Conservation (phyloP, 495 filamentous ascomycete genomes). For the Sphaerosporella brunnea region DNA sequence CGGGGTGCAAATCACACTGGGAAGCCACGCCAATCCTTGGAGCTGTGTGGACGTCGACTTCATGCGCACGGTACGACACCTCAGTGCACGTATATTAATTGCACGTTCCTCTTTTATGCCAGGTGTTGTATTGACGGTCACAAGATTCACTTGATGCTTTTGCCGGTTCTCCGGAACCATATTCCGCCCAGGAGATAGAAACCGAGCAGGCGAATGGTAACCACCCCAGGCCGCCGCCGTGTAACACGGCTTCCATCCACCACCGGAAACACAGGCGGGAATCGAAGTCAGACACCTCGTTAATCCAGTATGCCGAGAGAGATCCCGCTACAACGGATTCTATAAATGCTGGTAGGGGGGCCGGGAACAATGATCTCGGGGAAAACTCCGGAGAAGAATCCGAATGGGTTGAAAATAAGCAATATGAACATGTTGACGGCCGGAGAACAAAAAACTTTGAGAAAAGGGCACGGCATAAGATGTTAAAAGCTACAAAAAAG, state of each 20-base stretch:
- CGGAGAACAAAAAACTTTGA: slow-evolving; percentile 32
- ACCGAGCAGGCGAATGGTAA: neutral
- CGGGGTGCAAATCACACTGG: neutral
- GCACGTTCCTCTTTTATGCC: neutral
- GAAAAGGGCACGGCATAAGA: slow-evolving; percentile 43
- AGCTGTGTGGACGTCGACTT: neutral
- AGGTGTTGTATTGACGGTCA: neutral
- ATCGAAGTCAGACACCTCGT: slow-evolving; percentile 8
- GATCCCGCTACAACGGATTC: neutral
- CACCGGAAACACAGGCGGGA: neutral
- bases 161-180: neutral
- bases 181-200: neutral
- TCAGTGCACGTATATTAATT: neutral
- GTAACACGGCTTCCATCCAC: neutral
- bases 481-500: slow-evolving; percentile 32
- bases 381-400: neutral
- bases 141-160: neutral
- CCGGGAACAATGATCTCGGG: neutral
- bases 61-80: neutral
- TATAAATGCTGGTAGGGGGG: neutral
- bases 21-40: neutral
- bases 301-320: slow-evolving; percentile 15
- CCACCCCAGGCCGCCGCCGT: neutral
- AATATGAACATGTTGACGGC: slow-evolving; percentile 8
- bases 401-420: neutral